phyloP scores from a whole-genome alignment of 2,329 filamentous ascomycete genomes.

The Pyrenochaeta sp. region DNA sequence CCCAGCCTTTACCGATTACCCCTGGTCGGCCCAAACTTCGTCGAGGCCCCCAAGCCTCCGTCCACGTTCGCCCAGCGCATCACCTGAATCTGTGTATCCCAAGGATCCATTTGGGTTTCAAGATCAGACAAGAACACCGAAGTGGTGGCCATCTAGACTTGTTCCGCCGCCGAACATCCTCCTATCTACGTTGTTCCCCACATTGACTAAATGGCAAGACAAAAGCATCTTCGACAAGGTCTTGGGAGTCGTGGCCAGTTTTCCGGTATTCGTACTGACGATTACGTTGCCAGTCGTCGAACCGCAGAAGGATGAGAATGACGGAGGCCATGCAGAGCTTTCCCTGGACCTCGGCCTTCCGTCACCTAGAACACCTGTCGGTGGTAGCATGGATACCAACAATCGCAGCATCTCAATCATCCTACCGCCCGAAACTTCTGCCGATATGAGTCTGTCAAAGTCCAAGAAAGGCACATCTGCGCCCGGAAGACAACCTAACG shows the following conservation, averaged over 20 bases:
- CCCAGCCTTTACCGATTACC: slow-evolving; percentile 69
- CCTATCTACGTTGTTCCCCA: slow-evolving; percentile 82
- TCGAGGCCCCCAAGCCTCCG: slow-evolving; percentile 65
- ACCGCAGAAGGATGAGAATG: slow-evolving; percentile 59
- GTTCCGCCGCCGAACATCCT: slow-evolving; percentile 78
- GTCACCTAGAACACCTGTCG: slow-evolving; percentile 32
- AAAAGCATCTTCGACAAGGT: slow-evolving; percentile 88
- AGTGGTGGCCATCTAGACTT: slow-evolving; percentile 82
- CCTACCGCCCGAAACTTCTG: slow-evolving; percentile 29
- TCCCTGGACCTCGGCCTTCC: slow-evolving; percentile 45
- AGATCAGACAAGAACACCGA: slow-evolving; percentile 57
- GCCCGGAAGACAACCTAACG: neutral
- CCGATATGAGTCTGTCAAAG: slow-evolving; percentile 14
- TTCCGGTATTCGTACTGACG: slow-evolving; percentile 88
- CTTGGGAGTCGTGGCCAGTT: slow-evolving; percentile 82
- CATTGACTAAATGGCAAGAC: slow-evolving; percentile 79
- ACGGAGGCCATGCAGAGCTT: slow-evolving; percentile 21
- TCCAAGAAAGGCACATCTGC: slow-evolving; percentile 6
- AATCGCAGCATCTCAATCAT: slow-evolving; percentile 29
- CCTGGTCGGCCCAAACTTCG: slow-evolving; percentile 50
- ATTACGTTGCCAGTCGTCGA: slow-evolving; percentile 93
- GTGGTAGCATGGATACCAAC: slow-evolving; percentile 26
- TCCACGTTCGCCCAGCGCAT: slow-evolving; percentile 61
- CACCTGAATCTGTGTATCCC: slow-evolving; percentile 59
- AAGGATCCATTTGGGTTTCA: slow-evolving; percentile 54